Conservation (phyloP, 2,329 filamentous ascomycete genomes). For the Metarhizium anisopliae region DNA sequence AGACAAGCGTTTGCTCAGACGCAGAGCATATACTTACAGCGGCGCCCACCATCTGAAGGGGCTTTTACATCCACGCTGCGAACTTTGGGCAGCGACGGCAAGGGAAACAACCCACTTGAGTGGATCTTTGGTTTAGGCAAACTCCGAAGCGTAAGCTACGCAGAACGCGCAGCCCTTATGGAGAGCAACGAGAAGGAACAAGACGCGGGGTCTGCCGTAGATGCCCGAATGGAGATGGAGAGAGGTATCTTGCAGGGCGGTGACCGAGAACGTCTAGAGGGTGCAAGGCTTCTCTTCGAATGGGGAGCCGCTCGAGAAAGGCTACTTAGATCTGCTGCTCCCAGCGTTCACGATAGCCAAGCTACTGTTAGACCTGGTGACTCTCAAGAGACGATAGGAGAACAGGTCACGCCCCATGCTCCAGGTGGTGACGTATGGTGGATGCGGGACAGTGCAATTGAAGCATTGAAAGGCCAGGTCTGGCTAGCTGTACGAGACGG, state of each 20-base stretch:
- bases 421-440: conserved; percentile 35
- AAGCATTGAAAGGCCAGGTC: conserved; percentile 44
- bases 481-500: conserved; percentile 39
- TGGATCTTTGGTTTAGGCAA: conserved; percentile 63
- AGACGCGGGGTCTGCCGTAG: conserved; percentile 47
- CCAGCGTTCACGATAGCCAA: conserved; percentile 23
- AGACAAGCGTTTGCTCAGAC: conserved; percentile 52
- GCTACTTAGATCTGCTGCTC: conserved; percentile 15
- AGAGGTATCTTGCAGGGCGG: conserved; percentile 31
- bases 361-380: conserved; percentile 22
- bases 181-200: conserved; percentile 39
- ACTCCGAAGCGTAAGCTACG: conserved; percentile 47
- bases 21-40: conserved; percentile 66
- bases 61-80: conserved; percentile 67
- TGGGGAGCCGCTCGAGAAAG: conserved; percentile 40
- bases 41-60: conserved; percentile 58
- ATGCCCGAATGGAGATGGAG: conserved; percentile 61
- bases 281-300: conserved; percentile 44
- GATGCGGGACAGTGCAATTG: conserved; percentile 46
- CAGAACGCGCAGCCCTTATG: conserved; percentile 58
- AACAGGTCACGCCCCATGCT: conserved; percentile 11
- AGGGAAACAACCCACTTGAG: conserved; percentile 45
- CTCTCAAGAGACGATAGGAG: conserved; percentile 13
- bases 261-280: conserved; percentile 35
- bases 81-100: conserved; percentile 48